These are phyloP conservation scores for Coniosporium apollinis DNA, from an alignment of 495 filamentous ascomycete species.

Conservation along the genomic window DNA sequence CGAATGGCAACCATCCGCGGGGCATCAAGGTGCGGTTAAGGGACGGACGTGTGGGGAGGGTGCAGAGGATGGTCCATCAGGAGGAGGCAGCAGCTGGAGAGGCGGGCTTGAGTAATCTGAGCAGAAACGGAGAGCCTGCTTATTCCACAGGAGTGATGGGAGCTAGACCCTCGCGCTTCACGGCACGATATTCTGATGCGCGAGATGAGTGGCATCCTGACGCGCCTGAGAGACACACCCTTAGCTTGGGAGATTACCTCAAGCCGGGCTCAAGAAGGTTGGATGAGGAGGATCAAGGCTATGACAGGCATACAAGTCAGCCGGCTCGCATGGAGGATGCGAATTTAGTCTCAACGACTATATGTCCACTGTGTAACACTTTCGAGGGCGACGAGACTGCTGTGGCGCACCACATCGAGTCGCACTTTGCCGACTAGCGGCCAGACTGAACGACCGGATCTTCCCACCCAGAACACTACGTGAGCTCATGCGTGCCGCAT, in stretches of 20 bases:
- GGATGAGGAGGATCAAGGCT: constrained; percentile 3
- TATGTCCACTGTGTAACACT: constrained; percentile 40
- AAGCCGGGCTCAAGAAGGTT: background rate
- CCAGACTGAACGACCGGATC: no score
- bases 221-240: constrained; percentile 5
- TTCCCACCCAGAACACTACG: no score
- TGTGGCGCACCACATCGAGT: constrained; percentile 40
- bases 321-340: no score
- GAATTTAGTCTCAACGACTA: constrained; percentile 8
- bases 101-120: constrained; percentile 10
- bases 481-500: no score
- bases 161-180: background rate
- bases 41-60: constrained; percentile 51
- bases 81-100: constrained; percentile 10
- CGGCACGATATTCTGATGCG: constrained; percentile 7
- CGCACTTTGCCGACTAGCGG: no score
- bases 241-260: constrained; percentile 12
- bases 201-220: constrained; percentile 11
- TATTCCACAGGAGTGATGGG: background rate
- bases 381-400: constrained; percentile 44
- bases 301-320: background rate
- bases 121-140: constrained; percentile 9
- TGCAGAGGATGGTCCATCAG: constrained; percentile 34
- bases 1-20: constrained; percentile 51
- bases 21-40: constrained; percentile 58